Evolutionary conservation across 2,329 filamentous ascomycete genomes (phyloP), one percentile per base, ranked within the genome.

Genomic region (Aspergillus pseudoterreus): DNA sequence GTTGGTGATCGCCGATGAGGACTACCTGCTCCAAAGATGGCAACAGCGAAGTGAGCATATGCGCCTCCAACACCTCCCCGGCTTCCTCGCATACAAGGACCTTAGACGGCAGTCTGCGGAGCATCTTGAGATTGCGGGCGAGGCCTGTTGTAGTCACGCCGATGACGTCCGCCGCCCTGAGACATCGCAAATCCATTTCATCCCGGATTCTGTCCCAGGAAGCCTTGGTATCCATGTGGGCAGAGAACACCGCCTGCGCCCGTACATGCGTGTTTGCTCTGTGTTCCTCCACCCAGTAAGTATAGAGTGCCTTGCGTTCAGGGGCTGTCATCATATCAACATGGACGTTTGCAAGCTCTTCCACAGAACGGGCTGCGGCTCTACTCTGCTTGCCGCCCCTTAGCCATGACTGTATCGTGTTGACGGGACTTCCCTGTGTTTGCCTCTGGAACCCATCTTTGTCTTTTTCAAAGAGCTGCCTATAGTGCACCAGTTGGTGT

Each of bases 121-220:
- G 66, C 11, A 75, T 54, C 0, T 71, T 62, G 2, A 82, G 68
- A 9, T 72, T 71, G 19, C 66, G 63, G 4, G 81, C 80, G 1
- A 83, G 60, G 0, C 79, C 80, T 1, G 72, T 74, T 0, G 80
- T 82, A 0, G 79, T 83, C 4, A 82, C 60, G 0, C 81, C 80
- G 39, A 83, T 78, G 5, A 82, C 69, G 46, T 80, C 67, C 0
- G 78, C 78, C 17, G 65, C 57, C 4, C 55, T 38, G 6, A 72
- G 58, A 46, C 58, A 65, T 6, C 67, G 61, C 21, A 66, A 49
- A 43, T 65, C 56, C 5, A 61, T 33, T 39, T 71, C 65, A 35
- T 62, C 54, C 15, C 56, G 54, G 12, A 66, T 51, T 10, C 49
- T 57, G 33, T 60, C 51, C 14, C 50, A 54, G 11, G 52, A 49